Conservation (phyloP, 352 stramenopile species). For the Elongisporangium prolatum region DNA sequence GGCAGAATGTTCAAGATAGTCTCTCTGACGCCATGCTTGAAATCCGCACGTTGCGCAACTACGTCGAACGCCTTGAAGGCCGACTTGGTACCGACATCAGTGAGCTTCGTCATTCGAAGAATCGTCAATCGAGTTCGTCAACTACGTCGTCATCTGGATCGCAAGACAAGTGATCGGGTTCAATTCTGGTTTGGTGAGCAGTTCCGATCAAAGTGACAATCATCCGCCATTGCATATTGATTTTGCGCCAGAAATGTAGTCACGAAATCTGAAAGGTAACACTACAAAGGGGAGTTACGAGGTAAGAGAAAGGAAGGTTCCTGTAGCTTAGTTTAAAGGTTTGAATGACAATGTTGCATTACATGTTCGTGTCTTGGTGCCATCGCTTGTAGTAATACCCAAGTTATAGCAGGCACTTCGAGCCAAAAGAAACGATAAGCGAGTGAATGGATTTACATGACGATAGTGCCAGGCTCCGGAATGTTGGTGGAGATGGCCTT, state of each 20-base stretch:
- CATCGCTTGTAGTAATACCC: not conserved
- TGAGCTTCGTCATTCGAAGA: constrained; percentile 23
- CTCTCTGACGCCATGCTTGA: constrained; percentile 48
- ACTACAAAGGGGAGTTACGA: not conserved
- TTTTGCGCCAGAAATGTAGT: not conserved
- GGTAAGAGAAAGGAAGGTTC: constrained; percentile 10
- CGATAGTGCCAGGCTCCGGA: constrained; percentile 81
- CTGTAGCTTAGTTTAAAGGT: constrained; percentile 6
- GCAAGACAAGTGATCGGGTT: constrained; percentile 19
- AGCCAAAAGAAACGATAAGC: constrained; percentile 6
- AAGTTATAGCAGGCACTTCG: not conserved
- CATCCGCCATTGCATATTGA: not conserved
- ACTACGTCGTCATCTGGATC: constrained; percentile 48
- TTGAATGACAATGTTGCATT: not conserved
- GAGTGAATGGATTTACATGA: constrained; percentile 54
- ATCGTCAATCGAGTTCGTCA: constrained; percentile 38
- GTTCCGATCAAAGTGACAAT: no score
- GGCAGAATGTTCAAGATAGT: constrained; percentile 29
- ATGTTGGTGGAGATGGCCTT: constrained; percentile 86
- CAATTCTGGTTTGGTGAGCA: constrained; percentile 4
- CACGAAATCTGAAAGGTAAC: not conserved
- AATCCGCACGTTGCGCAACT: constrained; percentile 49
- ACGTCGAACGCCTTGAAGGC: constrained; percentile 55
- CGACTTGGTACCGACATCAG: constrained; percentile 50
- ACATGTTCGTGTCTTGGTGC: constrained; percentile 14